Base-by-base conservation (phyloP, 164 flowering plant species). In the Akebia trifoliata region DNA sequence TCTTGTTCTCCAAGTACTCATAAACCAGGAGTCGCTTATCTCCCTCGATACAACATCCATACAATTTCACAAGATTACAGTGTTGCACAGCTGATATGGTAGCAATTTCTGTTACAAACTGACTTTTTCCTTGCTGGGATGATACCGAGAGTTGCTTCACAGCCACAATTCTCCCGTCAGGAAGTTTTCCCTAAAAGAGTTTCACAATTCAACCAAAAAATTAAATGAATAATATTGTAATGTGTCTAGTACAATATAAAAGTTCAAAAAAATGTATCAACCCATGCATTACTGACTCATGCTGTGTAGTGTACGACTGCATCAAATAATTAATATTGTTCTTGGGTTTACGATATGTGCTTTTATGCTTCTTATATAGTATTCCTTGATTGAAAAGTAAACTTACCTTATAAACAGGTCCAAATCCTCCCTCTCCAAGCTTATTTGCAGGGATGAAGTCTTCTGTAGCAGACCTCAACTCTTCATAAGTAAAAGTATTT, bases 371-470 rank as follows among this genome's bases (percentile, higher is more conserved):
- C n/a, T n/a, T n/a, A n/a, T n/a, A n/a, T n/a, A n/a, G n/a, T n/a
- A n/a, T n/a, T n/a, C n/a, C n/a, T n/a, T n/a, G n/a, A n/a, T n/a
- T n/a, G n/a, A 17, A 24, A 57, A 50, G 30, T 22, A n/a, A 25
- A 56, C 46, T 54, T 61, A 82, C 97, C 95, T 81, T 83, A 50
- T 68, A 90, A 52, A 90, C 97, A 40, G 95, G 80, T 57, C 97
- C 95, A 71, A 90, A 90, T 38, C 97, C 97, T 32, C 95, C 95
- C 65, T 85, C 93, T 43, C 97, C 95, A 24, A 90, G 85, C 64
- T 90, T 90, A 65, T 90, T 85, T 34, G 69, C 66, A 30, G 76
- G 64, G 66, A 32, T 81, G 58, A 90, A 90, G 60, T 81, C 84
- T 31, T 75, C 68, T 8, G 95, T 85, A 14, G 91, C 95, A 64